Percentiles rank a stretch among this genome's conserved stretches.
These are phyloP conservation scores for Aspergillus sp. DNA, from an alignment of 2,329 filamentous ascomycete genomes.

Conservation along the genomic window DNA sequence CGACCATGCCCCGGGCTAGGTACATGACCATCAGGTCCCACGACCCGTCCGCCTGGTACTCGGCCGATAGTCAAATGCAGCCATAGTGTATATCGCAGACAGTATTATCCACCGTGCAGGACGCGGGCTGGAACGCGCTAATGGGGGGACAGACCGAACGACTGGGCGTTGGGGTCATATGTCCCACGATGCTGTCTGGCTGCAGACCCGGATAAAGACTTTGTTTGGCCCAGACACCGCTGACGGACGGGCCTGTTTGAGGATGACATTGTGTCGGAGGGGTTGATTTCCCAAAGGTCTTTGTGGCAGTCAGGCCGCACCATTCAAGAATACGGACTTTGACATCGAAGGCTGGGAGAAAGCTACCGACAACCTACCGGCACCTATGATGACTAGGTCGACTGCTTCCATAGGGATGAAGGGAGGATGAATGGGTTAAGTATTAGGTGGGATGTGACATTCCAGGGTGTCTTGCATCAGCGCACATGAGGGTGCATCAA, in stretches of 20 bases:
- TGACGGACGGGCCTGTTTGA: constrained; percentile 48
- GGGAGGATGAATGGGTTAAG: too few species aligned
- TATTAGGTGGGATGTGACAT: too few species aligned
- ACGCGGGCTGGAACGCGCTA: constrained; percentile 51
- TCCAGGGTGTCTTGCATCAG: too few species aligned
- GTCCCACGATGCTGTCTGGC: constrained; percentile 12
- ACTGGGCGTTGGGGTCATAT: constrained; percentile 15
- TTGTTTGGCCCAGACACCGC: constrained; percentile 15
- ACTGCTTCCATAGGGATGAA: background rate
- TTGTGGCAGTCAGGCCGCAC: constrained; percentile 42
- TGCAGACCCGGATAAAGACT: constrained; percentile 10
- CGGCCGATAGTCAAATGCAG: background rate
- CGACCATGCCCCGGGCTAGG: background rate
- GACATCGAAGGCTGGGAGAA: too few species aligned
- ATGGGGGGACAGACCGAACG: constrained; percentile 40
- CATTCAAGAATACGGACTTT: too few species aligned
- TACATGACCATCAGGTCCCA: constrained; percentile 43
- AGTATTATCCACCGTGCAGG: constrained; percentile 46
- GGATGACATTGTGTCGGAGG: constrained; percentile 49
- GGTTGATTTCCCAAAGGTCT: constrained; percentile 55
- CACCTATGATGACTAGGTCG: background rate
- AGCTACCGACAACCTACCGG: background rate
- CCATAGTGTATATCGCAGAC: background rate
- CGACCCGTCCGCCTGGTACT: background rate
- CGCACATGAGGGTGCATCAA: too few species aligned